These are phyloP conservation scores for Sphaerulina vaccinii DNA, from an alignment of 2,329 filamentous ascomycete genomes.

Conservation along the genomic window DNA sequence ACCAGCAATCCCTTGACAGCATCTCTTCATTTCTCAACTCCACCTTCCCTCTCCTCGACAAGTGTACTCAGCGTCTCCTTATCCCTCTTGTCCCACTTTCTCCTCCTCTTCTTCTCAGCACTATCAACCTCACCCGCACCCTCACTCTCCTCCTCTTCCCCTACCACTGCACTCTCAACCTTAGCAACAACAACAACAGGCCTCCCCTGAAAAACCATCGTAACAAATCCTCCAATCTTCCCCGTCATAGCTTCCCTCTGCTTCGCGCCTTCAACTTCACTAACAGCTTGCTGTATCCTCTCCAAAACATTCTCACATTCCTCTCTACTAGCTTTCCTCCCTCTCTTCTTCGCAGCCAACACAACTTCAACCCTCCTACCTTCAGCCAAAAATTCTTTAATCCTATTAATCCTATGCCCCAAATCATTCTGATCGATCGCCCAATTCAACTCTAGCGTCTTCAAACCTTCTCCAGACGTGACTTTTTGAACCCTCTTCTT, in stretches of 20 bases:
- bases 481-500: conserved; percentile 48
- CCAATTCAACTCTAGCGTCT: conserved; percentile 90
- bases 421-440: conserved; percentile 76
- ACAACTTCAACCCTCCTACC: conserved; percentile 74
- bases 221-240: conserved; percentile 45
- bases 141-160: background rate
- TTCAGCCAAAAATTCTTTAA: conserved; percentile 68
- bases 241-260: conserved; percentile 51
- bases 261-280: conserved; percentile 44
- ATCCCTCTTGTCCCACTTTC: background rate
- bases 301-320: conserved; percentile 62
- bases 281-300: conserved; percentile 48
- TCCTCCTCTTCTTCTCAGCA: background rate
- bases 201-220: conserved; percentile 48
- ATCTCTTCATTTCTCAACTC: background rate
- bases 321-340: conserved; percentile 58
- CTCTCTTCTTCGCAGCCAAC: conserved; percentile 65
- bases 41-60: background rate
- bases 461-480: conserved; percentile 47
- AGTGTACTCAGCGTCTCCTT: background rate
- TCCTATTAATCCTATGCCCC: conserved; percentile 64
- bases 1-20: too few species aligned
- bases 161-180: background rate
- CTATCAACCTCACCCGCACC: background rate
- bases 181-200: conserved; percentile 5